Evolutionary conservation across 1,284 basidiomycete genomes (phyloP).

Genomic region (Takashimella tepidaria): DNA sequence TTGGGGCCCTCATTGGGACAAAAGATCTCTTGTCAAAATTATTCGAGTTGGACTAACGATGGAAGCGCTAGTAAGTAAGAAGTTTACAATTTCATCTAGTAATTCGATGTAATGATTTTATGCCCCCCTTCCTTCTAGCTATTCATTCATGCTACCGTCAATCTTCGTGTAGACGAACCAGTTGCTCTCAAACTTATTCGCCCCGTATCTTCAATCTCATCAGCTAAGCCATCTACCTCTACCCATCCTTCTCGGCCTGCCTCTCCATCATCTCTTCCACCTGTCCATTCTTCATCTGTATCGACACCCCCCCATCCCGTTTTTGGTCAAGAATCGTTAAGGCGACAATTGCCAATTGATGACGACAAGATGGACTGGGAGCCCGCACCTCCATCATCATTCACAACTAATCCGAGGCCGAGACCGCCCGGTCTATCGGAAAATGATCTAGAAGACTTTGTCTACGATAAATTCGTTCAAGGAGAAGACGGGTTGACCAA

Average conservation of each 20-base stretch:
- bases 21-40: neutral
- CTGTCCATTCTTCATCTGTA: conserved; percentile 6
- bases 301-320: conserved; percentile 20
- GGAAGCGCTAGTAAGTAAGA: conserved; percentile 17
- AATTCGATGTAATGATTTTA: neutral
- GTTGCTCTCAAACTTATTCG: conserved; percentile 23
- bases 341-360: neutral
- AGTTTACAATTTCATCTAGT: neutral
- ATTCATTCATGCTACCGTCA: conserved; percentile 17
- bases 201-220: conserved; percentile 13
- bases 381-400: conserved; percentile 17
- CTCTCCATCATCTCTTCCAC: conserved; percentile 4
- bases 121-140: conserved; percentile 13
- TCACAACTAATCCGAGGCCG: conserved; percentile 1
- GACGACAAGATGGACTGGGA: conserved; percentile 42
- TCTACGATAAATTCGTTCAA: conserved; percentile 1
- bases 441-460: conserved; percentile 7
- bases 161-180: conserved; percentile 19
- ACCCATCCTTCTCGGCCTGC: neutral
- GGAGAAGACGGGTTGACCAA: neutral
- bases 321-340: conserved; percentile 33
- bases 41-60: conserved; percentile 5
- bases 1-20: no score
- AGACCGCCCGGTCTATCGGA: conserved; percentile 3
- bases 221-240: conserved; percentile 5